Conservation (phyloP, 306 rosid genomes). For the Oxytropis ochrocephala region DNA sequence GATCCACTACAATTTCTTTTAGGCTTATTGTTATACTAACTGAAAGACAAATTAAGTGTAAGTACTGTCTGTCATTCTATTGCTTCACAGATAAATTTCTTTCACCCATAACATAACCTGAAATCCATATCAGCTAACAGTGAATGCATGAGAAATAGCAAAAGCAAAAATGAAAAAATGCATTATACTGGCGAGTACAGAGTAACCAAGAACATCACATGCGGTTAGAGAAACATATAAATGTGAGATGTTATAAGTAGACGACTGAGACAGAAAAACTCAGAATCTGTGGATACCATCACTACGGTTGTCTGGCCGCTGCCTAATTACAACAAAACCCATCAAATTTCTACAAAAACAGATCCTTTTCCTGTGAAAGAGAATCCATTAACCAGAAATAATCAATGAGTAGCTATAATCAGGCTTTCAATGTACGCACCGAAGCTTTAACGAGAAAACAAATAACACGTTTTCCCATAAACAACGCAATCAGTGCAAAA, state of each 20-base stretch:
- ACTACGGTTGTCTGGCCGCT: conserved; percentile 98
- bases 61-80: too few relatives aligned
- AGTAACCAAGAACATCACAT: too few relatives aligned
- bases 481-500: conserved; percentile 35
- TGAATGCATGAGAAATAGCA: too few relatives aligned
- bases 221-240: too few relatives aligned
- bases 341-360: background rate
- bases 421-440: conserved; percentile 54
- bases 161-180: too few relatives aligned
- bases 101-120: too few relatives aligned
- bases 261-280: conserved; percentile 3
- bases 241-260: background rate
- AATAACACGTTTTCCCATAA: conserved; percentile 11
- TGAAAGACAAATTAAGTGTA: too few relatives aligned
- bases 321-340: conserved; percentile 28
- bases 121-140: too few relatives aligned
- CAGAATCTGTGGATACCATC: conserved; percentile 81
- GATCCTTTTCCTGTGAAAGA: background rate
- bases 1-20: too few relatives aligned
- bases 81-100: too few relatives aligned
- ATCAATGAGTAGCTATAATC: background rate
- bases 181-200: too few relatives aligned
- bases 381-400: background rate
- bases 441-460: conserved; percentile 26
- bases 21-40: too few relatives aligned